A percentile compares a stretch with the other conserved stretches of the same genome.
phyloP scores from a whole-genome alignment of 768 basidiomycete species.

The Collybia sp. region DNA sequence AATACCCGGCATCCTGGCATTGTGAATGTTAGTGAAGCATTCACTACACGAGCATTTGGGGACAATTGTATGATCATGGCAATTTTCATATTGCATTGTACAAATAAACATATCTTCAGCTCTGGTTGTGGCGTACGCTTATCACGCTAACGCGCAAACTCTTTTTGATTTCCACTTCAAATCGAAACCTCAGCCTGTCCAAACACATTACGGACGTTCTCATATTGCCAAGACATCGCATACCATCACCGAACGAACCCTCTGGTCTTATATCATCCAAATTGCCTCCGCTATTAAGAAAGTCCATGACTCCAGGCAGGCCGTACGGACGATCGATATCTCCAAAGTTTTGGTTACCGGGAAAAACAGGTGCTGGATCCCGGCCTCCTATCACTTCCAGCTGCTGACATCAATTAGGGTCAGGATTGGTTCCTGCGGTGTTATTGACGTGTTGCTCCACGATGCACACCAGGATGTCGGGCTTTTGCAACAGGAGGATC shows the following conservation, averaged over 20 bases:
- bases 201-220: conserved; percentile 15
- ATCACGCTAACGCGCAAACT: conserved; percentile 79
- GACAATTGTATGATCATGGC: conserved; percentile 73
- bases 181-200: conserved; percentile 32
- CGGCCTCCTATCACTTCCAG: neutral
- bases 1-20: conserved; percentile 82
- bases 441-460: conserved; percentile 81
- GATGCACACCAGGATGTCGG: conserved; percentile 60
- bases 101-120: conserved; percentile 40
- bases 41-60: conserved; percentile 89
- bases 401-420: conserved; percentile 38
- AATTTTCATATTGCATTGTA: neutral
- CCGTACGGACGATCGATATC: conserved; percentile 78
- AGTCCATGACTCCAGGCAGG: conserved; percentile 77
- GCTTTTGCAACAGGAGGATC: conserved; percentile 80
- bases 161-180: conserved; percentile 77
- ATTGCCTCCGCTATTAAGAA: conserved; percentile 83
- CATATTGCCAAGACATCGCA: conserved; percentile 15
- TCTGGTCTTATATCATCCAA: conserved; percentile 95
- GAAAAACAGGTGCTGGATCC: conserved; percentile 64
- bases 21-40: conserved; percentile 82
- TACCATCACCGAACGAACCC: conserved; percentile 66
- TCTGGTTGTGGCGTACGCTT: conserved; percentile 87
- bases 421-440: conserved; percentile 81
- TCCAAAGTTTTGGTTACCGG: conserved; percentile 87